A percentile compares a stretch with the other conserved stretches of the same genome.
These are phyloP conservation scores for Podospora sp. DNA, from an alignment of 495 filamentous ascomycete genomes.

Conservation along the genomic window DNA sequence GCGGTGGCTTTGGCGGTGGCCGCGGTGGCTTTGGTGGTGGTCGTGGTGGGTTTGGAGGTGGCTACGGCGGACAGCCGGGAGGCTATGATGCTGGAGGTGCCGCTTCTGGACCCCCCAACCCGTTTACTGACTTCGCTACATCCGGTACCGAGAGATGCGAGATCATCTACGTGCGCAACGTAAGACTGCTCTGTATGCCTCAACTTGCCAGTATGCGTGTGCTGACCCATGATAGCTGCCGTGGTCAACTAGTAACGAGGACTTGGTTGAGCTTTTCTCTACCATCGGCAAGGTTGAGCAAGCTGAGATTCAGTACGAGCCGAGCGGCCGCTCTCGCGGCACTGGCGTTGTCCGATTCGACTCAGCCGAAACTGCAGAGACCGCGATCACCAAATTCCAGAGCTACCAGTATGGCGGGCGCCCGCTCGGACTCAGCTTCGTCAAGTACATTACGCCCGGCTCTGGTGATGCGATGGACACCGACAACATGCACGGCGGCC, in stretches of 20 bases:
- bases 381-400: conserved; percentile 94
- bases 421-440: conserved; percentile 87
- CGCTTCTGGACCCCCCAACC: conserved; percentile 71
- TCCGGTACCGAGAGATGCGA: conserved; percentile 81
- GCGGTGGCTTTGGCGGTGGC: conserved; percentile 45
- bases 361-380: conserved; percentile 79
- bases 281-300: conserved; percentile 98
- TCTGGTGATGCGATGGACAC: conserved; percentile 79
- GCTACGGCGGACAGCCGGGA: conserved; percentile 18
- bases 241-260: conserved; percentile 98
- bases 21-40: conserved; percentile 53
- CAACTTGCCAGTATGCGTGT: background rate
- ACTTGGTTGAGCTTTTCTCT: conserved; percentile 91
- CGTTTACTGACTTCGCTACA: conserved; percentile 93
- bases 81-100: conserved; percentile 54
- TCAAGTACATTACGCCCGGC: conserved; percentile 78
- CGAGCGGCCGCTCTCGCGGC: conserved; percentile 91
- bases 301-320: conserved; percentile 97
- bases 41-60: conserved; percentile 40
- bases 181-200: conserved; percentile 52
- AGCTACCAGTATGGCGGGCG: conserved; percentile 97
- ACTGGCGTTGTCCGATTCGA: conserved; percentile 96
- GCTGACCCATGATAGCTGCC: conserved; percentile 64
- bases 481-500: conserved; percentile 63
- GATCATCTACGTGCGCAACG: conserved; percentile 94